A percentile compares a stretch with the other conserved stretches of the same genome.
These are phyloP conservation scores for Lachnellula subtilissima DNA, from an alignment of 2,329 filamentous ascomycete species.

Conservation along the genomic window DNA sequence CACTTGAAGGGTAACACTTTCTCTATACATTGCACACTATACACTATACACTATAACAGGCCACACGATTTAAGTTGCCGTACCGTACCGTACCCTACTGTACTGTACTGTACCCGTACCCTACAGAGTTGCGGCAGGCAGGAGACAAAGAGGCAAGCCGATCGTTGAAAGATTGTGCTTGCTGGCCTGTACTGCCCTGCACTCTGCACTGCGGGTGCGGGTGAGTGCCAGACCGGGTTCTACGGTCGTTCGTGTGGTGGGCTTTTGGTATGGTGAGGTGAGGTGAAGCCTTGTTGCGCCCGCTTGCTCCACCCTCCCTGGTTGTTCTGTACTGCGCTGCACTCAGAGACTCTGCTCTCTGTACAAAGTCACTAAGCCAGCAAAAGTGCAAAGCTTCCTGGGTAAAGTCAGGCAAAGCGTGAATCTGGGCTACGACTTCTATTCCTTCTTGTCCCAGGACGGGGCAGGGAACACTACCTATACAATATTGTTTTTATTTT, in stretches of 20 bases:
- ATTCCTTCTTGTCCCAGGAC: background rate
- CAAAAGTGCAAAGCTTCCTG: too few species aligned
- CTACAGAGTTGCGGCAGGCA: background rate
- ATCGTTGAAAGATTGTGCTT: background rate
- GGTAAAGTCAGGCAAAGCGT: background rate
- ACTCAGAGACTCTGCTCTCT: background rate
- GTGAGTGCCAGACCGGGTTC: background rate
- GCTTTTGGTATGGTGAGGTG: too few species aligned
- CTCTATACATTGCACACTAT: background rate
- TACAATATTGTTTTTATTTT: background rate
- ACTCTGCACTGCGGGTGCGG: background rate
- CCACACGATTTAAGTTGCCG: constrained; percentile 5
- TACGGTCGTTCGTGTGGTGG: background rate
- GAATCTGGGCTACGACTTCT: background rate
- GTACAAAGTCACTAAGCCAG: background rate
- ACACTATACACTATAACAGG: background rate
- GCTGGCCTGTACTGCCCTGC: background rate
- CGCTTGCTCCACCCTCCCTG: background rate
- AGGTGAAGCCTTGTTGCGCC: background rate
- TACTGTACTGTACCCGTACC: background rate
- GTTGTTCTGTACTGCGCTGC: background rate
- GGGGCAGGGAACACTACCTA: background rate
- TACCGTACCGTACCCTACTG: background rate
- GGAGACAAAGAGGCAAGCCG: background rate
- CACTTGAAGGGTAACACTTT: background rate